A percentile compares a stretch with the other conserved stretches of the same genome.
phyloP scores from a whole-genome alignment of 1,284 basidiomycete genomes.

The Hemileia vastatrix region DNA sequence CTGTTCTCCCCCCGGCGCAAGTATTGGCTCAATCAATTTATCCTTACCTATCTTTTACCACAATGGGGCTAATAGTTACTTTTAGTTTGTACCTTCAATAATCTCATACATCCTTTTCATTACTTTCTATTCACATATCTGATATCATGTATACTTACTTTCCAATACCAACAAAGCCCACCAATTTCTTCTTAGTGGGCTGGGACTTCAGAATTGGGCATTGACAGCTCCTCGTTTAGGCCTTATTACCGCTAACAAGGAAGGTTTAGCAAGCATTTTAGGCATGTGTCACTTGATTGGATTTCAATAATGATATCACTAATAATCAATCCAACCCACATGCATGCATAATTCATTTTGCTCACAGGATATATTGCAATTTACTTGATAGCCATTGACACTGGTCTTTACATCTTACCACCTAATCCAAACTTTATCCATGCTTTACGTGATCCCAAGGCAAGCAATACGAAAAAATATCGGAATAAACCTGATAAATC shows the following conservation, averaged over 20 bases:
- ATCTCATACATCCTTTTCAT: neutral
- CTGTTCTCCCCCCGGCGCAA: constrained; percentile 65
- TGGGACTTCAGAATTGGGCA: constrained; percentile 57
- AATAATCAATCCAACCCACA: constrained; percentile 1
- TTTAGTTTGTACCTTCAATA: constrained; percentile 53
- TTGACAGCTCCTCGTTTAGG: constrained; percentile 55
- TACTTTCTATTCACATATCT: neutral
- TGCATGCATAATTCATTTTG: neutral
- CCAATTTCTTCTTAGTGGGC: constrained; percentile 55
- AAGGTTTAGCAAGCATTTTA: constrained; percentile 70
- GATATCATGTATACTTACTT: neutral
- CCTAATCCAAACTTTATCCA: constrained; percentile 60
- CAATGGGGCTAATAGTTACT: constrained; percentile 58
- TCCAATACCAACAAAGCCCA: constrained; percentile 52
- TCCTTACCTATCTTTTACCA: constrained; percentile 53
- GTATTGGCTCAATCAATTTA: constrained; percentile 61
- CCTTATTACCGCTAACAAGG: constrained; percentile 75
- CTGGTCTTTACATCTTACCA: constrained; percentile 70
- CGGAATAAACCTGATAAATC: constrained; percentile 51
- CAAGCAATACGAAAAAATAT: constrained; percentile 13
- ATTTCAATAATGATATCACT: neutral
- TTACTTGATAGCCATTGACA: constrained; percentile 72
- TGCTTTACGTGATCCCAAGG: constrained; percentile 3
- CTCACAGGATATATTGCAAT: constrained; percentile 76
- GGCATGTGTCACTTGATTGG: constrained; percentile 48